A percentile compares a stretch with the other conserved stretches of the same genome.
Conservation (phyloP, 169 alveolate species). For the Cryptosporidium meleagridis region DNA sequence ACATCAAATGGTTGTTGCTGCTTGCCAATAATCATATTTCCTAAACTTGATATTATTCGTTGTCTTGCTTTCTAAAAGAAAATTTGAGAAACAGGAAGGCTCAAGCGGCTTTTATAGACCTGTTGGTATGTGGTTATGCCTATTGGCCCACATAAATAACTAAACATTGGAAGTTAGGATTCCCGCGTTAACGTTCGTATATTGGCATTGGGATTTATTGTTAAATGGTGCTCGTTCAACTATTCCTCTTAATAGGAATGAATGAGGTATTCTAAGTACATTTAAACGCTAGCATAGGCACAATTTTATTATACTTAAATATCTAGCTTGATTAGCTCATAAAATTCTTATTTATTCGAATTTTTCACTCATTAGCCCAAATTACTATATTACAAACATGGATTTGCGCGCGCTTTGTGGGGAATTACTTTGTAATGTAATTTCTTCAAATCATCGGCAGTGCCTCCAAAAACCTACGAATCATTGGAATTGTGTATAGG, state of each 20-base stretch:
- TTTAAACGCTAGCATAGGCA: not conserved
- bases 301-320: not conserved
- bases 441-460: too few species aligned
- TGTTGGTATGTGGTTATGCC: not conserved
- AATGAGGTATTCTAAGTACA: not conserved
- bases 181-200: conserved; percentile 17
- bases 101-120: not conserved
- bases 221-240: not conserved
- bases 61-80: not conserved
- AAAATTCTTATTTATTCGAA: not conserved
- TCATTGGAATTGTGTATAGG: not conserved
- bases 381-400: not conserved
- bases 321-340: not conserved
- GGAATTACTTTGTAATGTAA: too few species aligned
- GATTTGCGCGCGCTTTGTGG: not conserved
- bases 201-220: not conserved
- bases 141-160: not conserved
- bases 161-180: not conserved
- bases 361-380: not conserved
- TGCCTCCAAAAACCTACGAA: not conserved
- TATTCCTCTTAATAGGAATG: not conserved
- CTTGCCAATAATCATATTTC: conserved; percentile 25
- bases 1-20: conserved; percentile 74
- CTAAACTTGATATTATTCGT: not conserved
- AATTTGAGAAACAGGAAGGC: not conserved